Percentiles rank a stretch among this genome's conserved stretches.
Conservation (phyloP, 768 basidiomycete genomes). For the Sporobolomyces pararoseus region DNA sequence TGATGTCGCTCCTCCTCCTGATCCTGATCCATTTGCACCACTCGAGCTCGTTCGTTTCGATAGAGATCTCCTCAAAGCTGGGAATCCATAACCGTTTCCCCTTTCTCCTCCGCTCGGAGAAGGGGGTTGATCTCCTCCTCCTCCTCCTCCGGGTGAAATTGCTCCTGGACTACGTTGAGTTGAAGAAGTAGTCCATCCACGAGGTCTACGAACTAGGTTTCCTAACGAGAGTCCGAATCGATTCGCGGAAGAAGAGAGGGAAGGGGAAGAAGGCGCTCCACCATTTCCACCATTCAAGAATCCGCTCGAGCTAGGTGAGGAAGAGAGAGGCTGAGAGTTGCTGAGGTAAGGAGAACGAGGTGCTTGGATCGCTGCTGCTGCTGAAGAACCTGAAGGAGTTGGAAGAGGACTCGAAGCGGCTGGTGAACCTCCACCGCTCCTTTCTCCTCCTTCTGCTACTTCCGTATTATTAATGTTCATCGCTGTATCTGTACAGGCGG, state of each 20-base stretch:
- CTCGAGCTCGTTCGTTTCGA: slow-evolving; percentile 16
- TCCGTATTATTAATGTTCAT: too few species aligned
- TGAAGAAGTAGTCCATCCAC: slow-evolving; percentile 29
- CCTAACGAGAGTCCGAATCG: slow-evolving; percentile 36
- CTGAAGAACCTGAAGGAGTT: slow-evolving; percentile 11
- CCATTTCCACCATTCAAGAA: too few species aligned
- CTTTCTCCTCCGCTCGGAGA: slow-evolving; percentile 12
- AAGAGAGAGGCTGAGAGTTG: slow-evolving; percentile 1
- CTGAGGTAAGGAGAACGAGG: not conserved
- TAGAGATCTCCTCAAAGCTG: slow-evolving; percentile 30
- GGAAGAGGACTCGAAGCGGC: slow-evolving; percentile 4
- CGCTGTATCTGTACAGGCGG: too few species aligned
- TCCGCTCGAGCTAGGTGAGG: not conserved
- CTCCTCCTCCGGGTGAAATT: too few species aligned
- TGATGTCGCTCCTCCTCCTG: not conserved
- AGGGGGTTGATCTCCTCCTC: slow-evolving; percentile 33
- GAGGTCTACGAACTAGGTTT: slow-evolving; percentile 35
- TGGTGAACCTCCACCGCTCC: not conserved
- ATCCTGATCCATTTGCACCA: not conserved
- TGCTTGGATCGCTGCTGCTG: too few species aligned
- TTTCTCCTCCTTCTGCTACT: not conserved
- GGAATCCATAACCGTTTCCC: slow-evolving; percentile 37
- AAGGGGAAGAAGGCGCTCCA: slow-evolving; percentile 8
- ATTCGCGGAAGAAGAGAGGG: slow-evolving; percentile 18
- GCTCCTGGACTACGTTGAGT: slow-evolving; percentile 26